Base-by-base conservation (phyloP, 2,329 filamentous ascomycete species). In the Fusarium xylarioides region DNA sequence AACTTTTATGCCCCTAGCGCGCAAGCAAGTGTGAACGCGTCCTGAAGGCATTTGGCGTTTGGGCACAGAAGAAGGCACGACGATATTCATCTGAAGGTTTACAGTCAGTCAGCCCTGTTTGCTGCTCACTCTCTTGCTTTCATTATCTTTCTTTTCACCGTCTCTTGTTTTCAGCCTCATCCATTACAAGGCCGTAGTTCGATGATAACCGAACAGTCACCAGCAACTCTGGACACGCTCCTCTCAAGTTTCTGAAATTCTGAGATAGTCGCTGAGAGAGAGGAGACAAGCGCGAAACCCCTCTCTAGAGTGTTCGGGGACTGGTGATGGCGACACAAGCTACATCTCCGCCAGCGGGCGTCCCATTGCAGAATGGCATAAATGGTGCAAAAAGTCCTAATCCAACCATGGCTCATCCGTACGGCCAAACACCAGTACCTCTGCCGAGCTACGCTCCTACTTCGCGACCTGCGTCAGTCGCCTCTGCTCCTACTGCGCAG, bases 11-110 rank as follows among this genome's bases (percentile, higher is more conserved):
- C 42, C 40, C 16, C 55, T 62, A 57, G 61, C 61, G 62, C 42
- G 44, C 40, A 35, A 68, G 62, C 55, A 69, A 54, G 47, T 69
- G 37, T 46, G 18, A 54, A 74, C 70, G 71, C 71, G 71, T 61
- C 46, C 34, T 61, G 38, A 58, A 49, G 63, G n/a, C 21, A 40
- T 60, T 46, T 40, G 32, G 26, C 21, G 43, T 54, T 54, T 40
- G 35, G 32, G 30, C 52, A 37, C 42, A 34, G 62, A 44, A 42
- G 62, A 47, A 68, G 58, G 54, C 54, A 35, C 49, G 30, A 52
- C 40, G 10, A 38, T 23, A 40, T 55, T 53, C 18, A 65, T 56
- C 26, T 40, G 47, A 50, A 57, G 62, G n/a, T 15, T 23, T 55
- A 42, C 47, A 38, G 46, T 35, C 42, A 38, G 46, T 47, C 21